Evolutionary conservation across 495 filamentous ascomycete genomes (phyloP), one percentile per base, ranked within the genome.

Genomic region (Tetracladium marchalianum): DNA sequence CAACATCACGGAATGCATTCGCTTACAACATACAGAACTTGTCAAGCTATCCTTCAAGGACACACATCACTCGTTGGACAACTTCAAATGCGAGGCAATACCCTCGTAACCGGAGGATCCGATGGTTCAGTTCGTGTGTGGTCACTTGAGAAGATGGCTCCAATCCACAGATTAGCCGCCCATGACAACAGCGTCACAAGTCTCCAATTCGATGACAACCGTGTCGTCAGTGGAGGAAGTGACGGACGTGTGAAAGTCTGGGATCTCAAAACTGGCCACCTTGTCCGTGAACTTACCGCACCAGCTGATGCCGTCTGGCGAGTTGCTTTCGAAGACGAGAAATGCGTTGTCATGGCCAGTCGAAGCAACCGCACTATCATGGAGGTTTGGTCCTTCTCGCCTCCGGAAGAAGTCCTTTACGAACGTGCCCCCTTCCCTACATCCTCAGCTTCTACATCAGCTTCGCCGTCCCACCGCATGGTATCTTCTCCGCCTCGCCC

Each of bases 111-210:
- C 1, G 92, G 92, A 47, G 92, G 92, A 38, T 94, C 87, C 10
- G 92, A 98, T 64, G 92, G 92, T 12, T 92, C 86, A 2, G 90
- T 98, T 22, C 78, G 92, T 44, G 87, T 98, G 11, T 98, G 92
- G 92, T 94, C 87, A 15, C 70, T 98, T 33, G 79, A 85, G 46
- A 83, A 82, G 56, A 89, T 89, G 71, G 80, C 79, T 32, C 83
- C 92, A 0, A 93, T 97, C 37, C 92, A 98, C 62, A 79, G 92
- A 15, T 72, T 97, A 38, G 92, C 92, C 19, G 92, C 92, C n/a
- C 92, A 98, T 54, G 92, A 98, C 61, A 98, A 98, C 58, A 94
- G 87, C 50, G 92, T 98, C 22, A 98, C 93, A 0, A 94, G 87
- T 59, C 71, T 98, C 42, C 92, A 98, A 61, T 98, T 97, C 57